Conservation (phyloP, 2,329 filamentous ascomycete species). For the Colletotrichum agaves region DNA sequence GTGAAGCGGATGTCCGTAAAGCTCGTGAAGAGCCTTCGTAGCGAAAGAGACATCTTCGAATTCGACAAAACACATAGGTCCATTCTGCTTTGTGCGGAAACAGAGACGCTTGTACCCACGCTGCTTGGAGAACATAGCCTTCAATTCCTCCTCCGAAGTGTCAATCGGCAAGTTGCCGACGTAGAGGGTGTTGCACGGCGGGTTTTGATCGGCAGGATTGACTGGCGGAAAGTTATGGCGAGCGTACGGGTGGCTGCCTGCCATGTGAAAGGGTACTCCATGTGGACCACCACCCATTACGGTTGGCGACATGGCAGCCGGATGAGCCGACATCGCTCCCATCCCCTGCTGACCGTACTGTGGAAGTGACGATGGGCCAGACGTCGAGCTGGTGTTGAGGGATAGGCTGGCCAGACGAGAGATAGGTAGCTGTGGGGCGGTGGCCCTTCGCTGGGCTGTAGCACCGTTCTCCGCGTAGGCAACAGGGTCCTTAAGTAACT, state of each 20-base stretch:
- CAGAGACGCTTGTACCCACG: constrained; percentile 95
- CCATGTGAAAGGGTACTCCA: constrained; percentile 49
- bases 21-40: constrained; percentile 87
- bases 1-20: constrained; percentile 87
- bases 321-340: constrained; percentile 50
- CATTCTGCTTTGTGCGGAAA: constrained; percentile 94
- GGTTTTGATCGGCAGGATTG: constrained; percentile 95
- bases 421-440: constrained; percentile 77
- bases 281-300: constrained; percentile 56
- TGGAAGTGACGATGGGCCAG: constrained; percentile 63
- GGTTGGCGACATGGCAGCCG: constrained; percentile 66
- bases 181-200: constrained; percentile 97
- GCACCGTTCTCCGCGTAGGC: constrained; percentile 78
- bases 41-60: constrained; percentile 95
- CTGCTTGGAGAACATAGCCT: constrained; percentile 91
- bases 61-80: constrained; percentile 98
- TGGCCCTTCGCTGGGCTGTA: constrained; percentile 68
- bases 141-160: constrained; percentile 94
- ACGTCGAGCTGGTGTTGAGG: constrained; percentile 70
- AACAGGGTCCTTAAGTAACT: constrained; percentile 77
- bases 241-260: constrained; percentile 43
- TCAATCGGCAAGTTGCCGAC: constrained; percentile 96
- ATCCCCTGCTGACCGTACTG: constrained; percentile 51
- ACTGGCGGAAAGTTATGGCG: constrained; percentile 79
- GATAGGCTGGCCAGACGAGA: constrained; percentile 76